Evolutionary conservation across 179 eudicot genomes (phyloP), one percentile per base, ranked within the genome.

Genomic region (Silene vulgaris): DNA sequence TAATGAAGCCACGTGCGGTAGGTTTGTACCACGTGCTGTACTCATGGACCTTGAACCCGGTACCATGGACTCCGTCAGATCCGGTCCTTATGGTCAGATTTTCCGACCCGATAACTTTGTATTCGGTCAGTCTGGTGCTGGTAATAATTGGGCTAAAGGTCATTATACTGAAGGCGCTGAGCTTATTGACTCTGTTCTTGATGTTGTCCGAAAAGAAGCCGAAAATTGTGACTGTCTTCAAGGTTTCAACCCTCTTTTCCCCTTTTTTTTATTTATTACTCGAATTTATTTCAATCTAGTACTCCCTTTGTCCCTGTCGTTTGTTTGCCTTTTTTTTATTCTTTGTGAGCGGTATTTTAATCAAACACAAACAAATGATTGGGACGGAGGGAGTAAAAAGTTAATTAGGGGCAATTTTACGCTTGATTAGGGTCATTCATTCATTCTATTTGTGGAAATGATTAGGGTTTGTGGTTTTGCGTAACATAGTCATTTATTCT

Each of bases 31-130:
- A 1, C 82, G 89, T 5, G 90, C 90, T 4, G 88, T 88, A 6
- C 83, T 88, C 67, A 86, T 88, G 83, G 91, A 88, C 79, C 89
- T 88, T 16, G 91, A 88, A 29, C 91, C 91, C 0, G 89, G 91
- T 0, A 88, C 90, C 57, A 86, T 84, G 87, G 87, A 84, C 37
- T 72, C 83, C 7, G 80, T 86, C 26, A 61, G 83, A 26, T 84
- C 90, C 1, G 87, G 90, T 0, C 86, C 89, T 3, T 86, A 77
- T 35, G 89, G 89, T 1, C 89, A 88, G 84, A 86, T 85, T 50
- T 85, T 85, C 64, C 37, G 90, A 4, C 90, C 90, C 17, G 90
- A 85, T 75, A 85, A 85, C 69, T 85, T 87, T 19, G 90, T 87
- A 0, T 87, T 85, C 2, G 90, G 85, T 0, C 90, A 87, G 76